phyloP scores from a whole-genome alignment of 1,284 basidiomycete species.

The Ceratorhiza oryzae-sativae region DNA sequence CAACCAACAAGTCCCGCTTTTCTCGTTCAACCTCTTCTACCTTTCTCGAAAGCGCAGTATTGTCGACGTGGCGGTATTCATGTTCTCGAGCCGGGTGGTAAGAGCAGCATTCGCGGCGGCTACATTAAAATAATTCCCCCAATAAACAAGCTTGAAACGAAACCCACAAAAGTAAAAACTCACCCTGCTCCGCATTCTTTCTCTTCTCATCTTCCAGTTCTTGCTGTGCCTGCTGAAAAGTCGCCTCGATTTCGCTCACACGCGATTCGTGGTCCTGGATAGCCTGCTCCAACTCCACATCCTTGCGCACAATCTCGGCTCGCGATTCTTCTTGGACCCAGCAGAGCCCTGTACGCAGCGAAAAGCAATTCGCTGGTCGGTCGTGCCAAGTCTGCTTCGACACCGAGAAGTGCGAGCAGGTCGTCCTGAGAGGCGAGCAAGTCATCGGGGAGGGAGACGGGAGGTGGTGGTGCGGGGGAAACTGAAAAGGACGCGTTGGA shows the following conservation, averaged over 20 bases:
- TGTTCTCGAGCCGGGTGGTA: conserved; percentile 60
- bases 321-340: conserved; percentile 64
- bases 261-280: conserved; percentile 72
- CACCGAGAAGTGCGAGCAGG: conserved; percentile 13
- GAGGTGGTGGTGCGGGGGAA: not conserved
- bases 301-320: conserved; percentile 69
- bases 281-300: conserved; percentile 79
- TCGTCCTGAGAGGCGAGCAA: conserved; percentile 26
- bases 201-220: conserved; percentile 63
- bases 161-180: conserved; percentile 45
- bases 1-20: conserved; percentile 77
- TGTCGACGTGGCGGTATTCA: conserved; percentile 65
- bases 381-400: conserved; percentile 19
- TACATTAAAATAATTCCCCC: conserved; percentile 48
- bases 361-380: conserved; percentile 32
- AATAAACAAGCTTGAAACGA: conserved; percentile 22
- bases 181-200: conserved; percentile 71
- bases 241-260: conserved; percentile 61
- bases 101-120: conserved; percentile 61
- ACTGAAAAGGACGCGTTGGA: conserved; percentile 26
- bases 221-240: conserved; percentile 59
- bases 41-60: conserved; percentile 62
- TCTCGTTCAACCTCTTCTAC: conserved; percentile 77
- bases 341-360: not conserved
- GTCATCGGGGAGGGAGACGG: conserved; percentile 22